Percentiles rank a stretch among this genome's conserved stretches.
These are phyloP conservation scores for Pisolithus sp. DNA, from an alignment of 768 basidiomycete genomes.

Conservation along the genomic window DNA sequence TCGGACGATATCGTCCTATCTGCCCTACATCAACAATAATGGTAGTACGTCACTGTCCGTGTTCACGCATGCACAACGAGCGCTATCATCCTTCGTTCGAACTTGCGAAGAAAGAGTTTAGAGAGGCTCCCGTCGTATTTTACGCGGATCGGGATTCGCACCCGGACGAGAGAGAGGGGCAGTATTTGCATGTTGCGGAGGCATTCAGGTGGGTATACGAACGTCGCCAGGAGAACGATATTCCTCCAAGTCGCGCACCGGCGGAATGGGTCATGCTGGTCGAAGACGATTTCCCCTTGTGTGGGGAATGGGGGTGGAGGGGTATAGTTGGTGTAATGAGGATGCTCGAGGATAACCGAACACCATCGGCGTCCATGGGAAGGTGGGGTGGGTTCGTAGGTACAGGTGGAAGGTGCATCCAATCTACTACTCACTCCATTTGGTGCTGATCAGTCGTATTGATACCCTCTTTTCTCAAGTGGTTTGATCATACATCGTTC, in stretches of 20 bases:
- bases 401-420: constrained; percentile 34
- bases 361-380: constrained; percentile 6
- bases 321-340: constrained; percentile 29
- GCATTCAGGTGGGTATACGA: constrained; percentile 32
- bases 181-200: constrained; percentile 37
- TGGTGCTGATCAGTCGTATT: neutral
- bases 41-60: constrained; percentile 24
- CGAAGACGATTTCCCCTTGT: constrained; percentile 41
- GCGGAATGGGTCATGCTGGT: constrained; percentile 40
- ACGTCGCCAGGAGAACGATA: constrained; percentile 2
- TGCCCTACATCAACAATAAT: constrained; percentile 28
- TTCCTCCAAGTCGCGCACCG: neutral
- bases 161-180: constrained; percentile 19
- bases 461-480: constrained; percentile 15
- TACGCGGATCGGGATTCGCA: constrained; percentile 27
- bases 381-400: constrained; percentile 35
- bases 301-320: constrained; percentile 31
- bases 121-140: constrained; percentile 18
- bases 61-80: constrained; percentile 30
- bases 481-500: constrained; percentile 37
- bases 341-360: constrained; percentile 20
- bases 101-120: constrained; percentile 19
- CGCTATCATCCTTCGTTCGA: constrained; percentile 28
- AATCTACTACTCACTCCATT: neutral
- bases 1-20: constrained; percentile 32